phyloP scores from a whole-genome alignment of 176 grass and related monocot species.

The Eremochloa ophiuroides region DNA sequence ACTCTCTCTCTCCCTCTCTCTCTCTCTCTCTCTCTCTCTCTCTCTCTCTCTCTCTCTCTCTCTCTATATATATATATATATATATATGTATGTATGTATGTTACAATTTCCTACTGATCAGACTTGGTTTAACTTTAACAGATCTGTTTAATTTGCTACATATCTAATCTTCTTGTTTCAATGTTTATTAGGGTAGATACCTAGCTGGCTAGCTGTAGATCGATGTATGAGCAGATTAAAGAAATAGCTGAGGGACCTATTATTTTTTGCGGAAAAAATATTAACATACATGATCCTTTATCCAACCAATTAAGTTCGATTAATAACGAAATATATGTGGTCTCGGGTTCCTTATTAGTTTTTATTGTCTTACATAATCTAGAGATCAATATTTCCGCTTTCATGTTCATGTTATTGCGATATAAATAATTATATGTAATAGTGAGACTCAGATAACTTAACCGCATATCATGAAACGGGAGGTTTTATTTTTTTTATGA shows the following conservation, averaged over 20 bases:
- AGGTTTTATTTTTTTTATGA: neutral
- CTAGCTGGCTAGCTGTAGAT: neutral
- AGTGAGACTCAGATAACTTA: neutral
- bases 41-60: too few relatives aligned
- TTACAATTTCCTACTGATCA: neutral
- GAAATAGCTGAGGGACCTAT: neutral
- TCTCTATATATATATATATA: neutral
- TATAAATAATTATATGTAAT: neutral
- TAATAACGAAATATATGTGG: neutral
- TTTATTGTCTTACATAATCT: neutral
- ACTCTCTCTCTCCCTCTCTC: too few relatives aligned
- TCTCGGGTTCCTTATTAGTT: neutral
- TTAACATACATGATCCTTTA: neutral
- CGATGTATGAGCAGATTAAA: neutral
- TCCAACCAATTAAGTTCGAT: neutral
- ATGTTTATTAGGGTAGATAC: neutral
- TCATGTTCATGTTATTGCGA: neutral
- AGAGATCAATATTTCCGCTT: neutral
- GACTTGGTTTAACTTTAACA: neutral
- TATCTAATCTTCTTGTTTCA: neutral
- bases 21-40: too few relatives aligned
- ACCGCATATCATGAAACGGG: neutral
- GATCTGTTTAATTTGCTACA: neutral
- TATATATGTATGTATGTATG: neutral
- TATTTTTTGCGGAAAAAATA: neutral